phyloP scores from a whole-genome alignment of 78 protist genomes.

The Monocercomonoides exilis region DNA sequence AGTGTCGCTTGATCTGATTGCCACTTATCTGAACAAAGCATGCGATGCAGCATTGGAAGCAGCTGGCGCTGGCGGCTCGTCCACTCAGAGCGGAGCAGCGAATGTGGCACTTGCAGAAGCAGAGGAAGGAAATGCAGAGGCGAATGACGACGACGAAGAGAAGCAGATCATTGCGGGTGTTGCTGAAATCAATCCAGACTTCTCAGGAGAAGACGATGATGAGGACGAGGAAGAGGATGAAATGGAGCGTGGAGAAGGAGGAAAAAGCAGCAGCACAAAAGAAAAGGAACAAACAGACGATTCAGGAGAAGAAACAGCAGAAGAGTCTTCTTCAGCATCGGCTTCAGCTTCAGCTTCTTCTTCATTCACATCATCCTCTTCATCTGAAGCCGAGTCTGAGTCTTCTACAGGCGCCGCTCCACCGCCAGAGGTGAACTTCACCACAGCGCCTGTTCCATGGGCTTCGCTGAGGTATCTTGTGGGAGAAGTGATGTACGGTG shows the following conservation, averaged over 20 bases:
- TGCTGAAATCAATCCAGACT: not conserved
- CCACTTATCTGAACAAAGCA: slow-evolving; percentile 64
- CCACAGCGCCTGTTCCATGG: slow-evolving; percentile 64
- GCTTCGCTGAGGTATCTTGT: slow-evolving; percentile 72
- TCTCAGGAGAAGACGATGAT: not conserved
- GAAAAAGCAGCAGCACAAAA: not conserved
- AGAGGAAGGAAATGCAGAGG: not conserved
- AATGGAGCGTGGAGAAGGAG: not conserved
- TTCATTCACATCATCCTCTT: too few species aligned
- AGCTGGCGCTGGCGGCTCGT: not conserved
- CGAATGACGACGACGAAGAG: not conserved
- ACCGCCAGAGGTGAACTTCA: not conserved
- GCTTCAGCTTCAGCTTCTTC: too few species aligned
- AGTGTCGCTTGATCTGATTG: slow-evolving; percentile 43
- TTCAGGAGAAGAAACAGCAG: not conserved
- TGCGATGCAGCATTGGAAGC: not conserved
- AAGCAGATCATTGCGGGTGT: not conserved
- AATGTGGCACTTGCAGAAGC: not conserved
- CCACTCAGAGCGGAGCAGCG: not conserved
- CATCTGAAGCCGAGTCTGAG: too few species aligned
- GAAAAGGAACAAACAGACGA: not conserved
- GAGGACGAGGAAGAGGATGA: not conserved
- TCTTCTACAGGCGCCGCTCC: too few species aligned
- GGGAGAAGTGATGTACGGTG: slow-evolving; percentile 92
- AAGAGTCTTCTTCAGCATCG: too few species aligned